Conservation (phyloP, 441 rosid genomes). For the Capsella rubella region DNA sequence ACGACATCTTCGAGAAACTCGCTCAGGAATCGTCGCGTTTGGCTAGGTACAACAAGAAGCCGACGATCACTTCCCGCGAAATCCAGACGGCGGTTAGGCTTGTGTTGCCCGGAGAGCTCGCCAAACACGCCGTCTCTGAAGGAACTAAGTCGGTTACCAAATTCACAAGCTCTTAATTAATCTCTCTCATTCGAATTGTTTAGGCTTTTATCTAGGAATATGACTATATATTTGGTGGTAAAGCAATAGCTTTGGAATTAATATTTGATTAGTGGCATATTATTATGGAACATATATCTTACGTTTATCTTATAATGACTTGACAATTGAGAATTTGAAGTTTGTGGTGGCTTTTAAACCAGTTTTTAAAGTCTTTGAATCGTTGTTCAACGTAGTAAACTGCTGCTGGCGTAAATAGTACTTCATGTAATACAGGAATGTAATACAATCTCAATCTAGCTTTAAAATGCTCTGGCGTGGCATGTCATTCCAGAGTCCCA, state of each 20-base stretch:
- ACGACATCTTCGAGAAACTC: slow-evolving; percentile 57
- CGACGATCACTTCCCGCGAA: slow-evolving; percentile 57
- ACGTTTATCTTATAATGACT: too few species aligned
- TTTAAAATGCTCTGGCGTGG: too few species aligned
- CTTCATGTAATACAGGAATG: too few species aligned
- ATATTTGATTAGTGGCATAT: not conserved
- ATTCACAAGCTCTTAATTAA: slow-evolving; percentile 52
- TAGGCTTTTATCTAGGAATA: not conserved
- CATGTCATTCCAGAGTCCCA: too few species aligned
- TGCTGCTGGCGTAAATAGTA: too few species aligned
- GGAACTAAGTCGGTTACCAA: slow-evolving; percentile 65
- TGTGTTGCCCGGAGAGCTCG: slow-evolving; percentile 59
- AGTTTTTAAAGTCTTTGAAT: too few species aligned
- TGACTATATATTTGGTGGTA: not conserved
- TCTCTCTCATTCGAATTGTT: not conserved
- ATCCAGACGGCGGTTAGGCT: slow-evolving; percentile 60
- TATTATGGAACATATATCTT: not conserved
- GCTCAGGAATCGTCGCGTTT: slow-evolving; percentile 53
- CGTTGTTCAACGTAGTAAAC: too few species aligned
- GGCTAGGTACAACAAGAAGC: slow-evolving; percentile 60
- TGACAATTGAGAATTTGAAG: too few species aligned
- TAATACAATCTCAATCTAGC: too few species aligned
- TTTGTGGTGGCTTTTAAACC: too few species aligned
- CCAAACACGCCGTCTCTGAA: slow-evolving; percentile 61
- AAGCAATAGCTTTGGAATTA: not conserved